phyloP scores from a whole-genome alignment of 106 monocot genomes.

The Platanthera zijinensis region DNA sequence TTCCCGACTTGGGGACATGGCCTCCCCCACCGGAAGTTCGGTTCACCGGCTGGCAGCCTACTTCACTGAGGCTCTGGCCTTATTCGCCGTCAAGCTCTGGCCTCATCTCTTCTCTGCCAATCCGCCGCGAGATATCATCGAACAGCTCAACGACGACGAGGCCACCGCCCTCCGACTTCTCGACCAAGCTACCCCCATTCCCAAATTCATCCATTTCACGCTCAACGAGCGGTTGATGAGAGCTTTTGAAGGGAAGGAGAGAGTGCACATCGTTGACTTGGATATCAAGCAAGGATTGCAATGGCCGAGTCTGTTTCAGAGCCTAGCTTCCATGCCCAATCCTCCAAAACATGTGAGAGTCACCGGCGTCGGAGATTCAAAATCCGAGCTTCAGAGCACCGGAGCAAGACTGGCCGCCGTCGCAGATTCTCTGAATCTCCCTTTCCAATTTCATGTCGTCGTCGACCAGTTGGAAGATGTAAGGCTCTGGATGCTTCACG shows the following conservation, averaged over 20 bases:
- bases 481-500: constrained; percentile 98
- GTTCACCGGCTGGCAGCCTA: constrained; percentile 62
- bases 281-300: constrained; percentile 86
- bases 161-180: constrained; percentile 47
- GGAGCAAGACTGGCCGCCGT: constrained; percentile 50
- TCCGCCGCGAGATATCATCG: constrained; percentile 28
- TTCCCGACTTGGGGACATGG: constrained; percentile 52
- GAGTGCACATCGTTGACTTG: constrained; percentile 80
- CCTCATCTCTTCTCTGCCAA: constrained; percentile 51
- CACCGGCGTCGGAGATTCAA: constrained; percentile 63
- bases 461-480: constrained; percentile 80
- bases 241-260: constrained; percentile 55
- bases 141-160: constrained; percentile 21
- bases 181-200: constrained; percentile 54
- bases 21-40: constrained; percentile 43
- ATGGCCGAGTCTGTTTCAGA: constrained; percentile 70
- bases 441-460: constrained; percentile 75
- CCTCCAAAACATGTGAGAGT: constrained; percentile 72
- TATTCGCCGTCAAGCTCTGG: constrained; percentile 42
- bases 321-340: constrained; percentile 47
- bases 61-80: constrained; percentile 64
- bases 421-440: constrained; percentile 44
- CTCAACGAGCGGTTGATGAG: constrained; percentile 55
- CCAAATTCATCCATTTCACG: constrained; percentile 70
- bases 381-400: constrained; percentile 50